A percentile compares a stretch with the other conserved stretches of the same genome.
Conservation (phyloP, 805 yeast species). For the Suhomyces xylopsoci region DNA sequence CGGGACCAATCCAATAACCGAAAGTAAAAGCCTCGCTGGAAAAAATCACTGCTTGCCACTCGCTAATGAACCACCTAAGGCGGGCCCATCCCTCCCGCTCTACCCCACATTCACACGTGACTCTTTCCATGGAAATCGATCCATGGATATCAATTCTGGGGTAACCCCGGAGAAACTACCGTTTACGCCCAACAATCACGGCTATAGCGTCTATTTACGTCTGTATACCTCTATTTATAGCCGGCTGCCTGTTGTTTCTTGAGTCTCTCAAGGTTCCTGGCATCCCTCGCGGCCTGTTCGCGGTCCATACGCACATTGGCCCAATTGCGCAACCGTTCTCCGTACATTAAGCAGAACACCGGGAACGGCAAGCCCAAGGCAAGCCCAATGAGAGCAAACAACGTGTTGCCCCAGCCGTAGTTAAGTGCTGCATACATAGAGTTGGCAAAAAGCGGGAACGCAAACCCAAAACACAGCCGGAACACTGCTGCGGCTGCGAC, state of each 20-base stretch:
- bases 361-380: conserved; percentile 40
- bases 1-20: background rate
- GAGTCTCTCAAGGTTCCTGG: conserved; percentile 16
- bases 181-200: background rate
- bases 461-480: conserved; percentile 36
- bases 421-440: conserved; percentile 31
- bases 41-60: background rate
- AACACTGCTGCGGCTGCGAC: conserved; percentile 43
- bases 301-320: conserved; percentile 27
- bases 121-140: background rate
- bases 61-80: background rate
- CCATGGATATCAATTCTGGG: background rate
- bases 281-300: conserved; percentile 22
- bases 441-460: conserved; percentile 38
- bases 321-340: conserved; percentile 35
- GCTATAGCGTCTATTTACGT: background rate
- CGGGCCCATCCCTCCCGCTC: background rate
- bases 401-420: conserved; percentile 42
- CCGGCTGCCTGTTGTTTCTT: background rate
- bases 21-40: background rate
- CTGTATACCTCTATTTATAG: background rate
- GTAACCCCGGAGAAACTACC: background rate
- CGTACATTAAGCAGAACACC: conserved; percentile 31
- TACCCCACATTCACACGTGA: background rate
- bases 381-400: conserved; percentile 35